Percentiles rank a stretch among this genome's conserved stretches.
Evolutionary conservation across 768 basidiomycete genomes (phyloP).

Genomic region (Nevesoporus exiguus): DNA sequence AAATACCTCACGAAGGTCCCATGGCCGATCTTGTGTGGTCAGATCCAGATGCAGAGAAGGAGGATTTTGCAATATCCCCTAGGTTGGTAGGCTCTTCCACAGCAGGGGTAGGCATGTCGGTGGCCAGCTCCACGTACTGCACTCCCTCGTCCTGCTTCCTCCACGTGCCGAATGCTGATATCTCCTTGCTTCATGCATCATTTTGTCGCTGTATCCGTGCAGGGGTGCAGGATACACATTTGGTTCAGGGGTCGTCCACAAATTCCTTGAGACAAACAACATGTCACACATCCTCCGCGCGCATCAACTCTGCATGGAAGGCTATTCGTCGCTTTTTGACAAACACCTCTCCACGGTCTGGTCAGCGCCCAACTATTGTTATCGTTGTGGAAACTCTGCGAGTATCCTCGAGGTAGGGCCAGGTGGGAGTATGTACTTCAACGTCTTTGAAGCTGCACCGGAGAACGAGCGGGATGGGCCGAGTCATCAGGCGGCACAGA

Average conservation of each 20-base stretch:
- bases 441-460: conserved; percentile 97
- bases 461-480: conserved; percentile 96
- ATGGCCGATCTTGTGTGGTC: conserved; percentile 99
- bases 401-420: conserved; percentile 96
- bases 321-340: conserved; percentile 95
- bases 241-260: conserved; percentile 95
- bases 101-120: conserved; percentile 3
- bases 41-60: conserved; percentile 98
- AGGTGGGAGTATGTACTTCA: conserved; percentile 85
- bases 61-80: conserved; percentile 98
- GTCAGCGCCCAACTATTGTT: conserved; percentile 99
- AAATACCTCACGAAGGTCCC: conserved; percentile 98
- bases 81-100: conserved; percentile 51
- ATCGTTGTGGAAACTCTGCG: conserved; percentile 96
- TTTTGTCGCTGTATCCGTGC: neutral
- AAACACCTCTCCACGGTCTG: conserved; percentile 95
- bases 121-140: conserved; percentile 10
- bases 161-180: conserved; percentile 9
- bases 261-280: conserved; percentile 92
- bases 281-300: conserved; percentile 98
- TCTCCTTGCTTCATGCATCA: conserved; percentile 1
- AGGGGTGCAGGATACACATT: conserved; percentile 99
- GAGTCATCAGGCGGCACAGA: conserved; percentile 70
- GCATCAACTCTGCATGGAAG: conserved; percentile 99
- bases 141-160: conserved; percentile 10